Conservation (phyloP, 306 rosid species). For the Luffa acutangula region DNA sequence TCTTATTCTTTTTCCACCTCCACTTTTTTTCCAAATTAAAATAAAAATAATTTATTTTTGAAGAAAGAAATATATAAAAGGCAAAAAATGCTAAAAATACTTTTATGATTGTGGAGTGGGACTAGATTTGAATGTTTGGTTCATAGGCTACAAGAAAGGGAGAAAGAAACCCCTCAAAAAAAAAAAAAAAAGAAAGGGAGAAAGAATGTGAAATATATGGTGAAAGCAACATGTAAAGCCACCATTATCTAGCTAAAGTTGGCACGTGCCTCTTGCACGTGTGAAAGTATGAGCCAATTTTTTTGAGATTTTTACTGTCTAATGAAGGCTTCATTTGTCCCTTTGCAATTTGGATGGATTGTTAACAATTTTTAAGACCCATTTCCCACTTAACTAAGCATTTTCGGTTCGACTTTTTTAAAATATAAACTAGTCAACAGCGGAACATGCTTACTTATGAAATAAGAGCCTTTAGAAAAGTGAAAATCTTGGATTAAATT, state of each 20-base stretch:
- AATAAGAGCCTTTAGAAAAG: background rate
- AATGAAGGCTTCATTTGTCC: background rate
- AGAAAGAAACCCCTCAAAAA: too few species aligned
- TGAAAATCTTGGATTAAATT: background rate
- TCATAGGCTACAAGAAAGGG: slow-evolving; percentile 5
- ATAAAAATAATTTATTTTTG: background rate
- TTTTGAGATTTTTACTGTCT: background rate
- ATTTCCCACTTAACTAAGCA: background rate
- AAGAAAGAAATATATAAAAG: slow-evolving; percentile 21
- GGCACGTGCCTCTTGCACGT: background rate
- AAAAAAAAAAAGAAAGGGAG: slow-evolving; percentile 11
- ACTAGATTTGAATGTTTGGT: slow-evolving; percentile 1
- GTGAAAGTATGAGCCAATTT: background rate
- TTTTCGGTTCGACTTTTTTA: background rate
- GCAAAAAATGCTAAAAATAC: slow-evolving; percentile 9
- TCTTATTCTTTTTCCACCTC: background rate
- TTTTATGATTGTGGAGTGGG: background rate
- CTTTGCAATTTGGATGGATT: background rate
- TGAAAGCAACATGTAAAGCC: slow-evolving; percentile 21
- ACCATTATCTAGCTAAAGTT: background rate
- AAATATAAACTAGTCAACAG: background rate
- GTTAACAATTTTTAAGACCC: background rate
- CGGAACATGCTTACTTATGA: background rate
- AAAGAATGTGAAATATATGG: slow-evolving; percentile 33
- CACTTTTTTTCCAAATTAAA: background rate